phyloP scores from a whole-genome alignment of 2,329 filamentous ascomycete genomes.

The Bipolaris sorokiniana region DNA sequence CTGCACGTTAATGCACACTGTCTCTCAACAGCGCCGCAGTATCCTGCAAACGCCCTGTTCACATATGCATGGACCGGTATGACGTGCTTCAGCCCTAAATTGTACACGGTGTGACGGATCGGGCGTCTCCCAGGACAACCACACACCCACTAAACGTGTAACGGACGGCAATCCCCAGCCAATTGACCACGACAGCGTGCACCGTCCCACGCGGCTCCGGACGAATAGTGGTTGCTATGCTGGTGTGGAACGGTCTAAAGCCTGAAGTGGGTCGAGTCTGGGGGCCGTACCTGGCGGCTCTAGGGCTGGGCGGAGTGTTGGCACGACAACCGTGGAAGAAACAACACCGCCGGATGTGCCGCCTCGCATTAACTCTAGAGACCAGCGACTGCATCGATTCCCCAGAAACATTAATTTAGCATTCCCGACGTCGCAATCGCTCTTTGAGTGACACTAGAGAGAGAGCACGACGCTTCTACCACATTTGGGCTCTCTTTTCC shows the following conservation, averaged over 20 bases:
- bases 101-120: conserved; percentile 1
- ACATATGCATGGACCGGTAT: conserved; percentile 2
- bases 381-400: conserved; percentile 19
- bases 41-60: conserved; percentile 14
- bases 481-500: not conserved
- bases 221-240: conserved; percentile 1
- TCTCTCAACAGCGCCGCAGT: not conserved
- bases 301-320: conserved; percentile 8
- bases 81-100: conserved; percentile 7
- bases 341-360: conserved; percentile 17
- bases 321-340: conserved; percentile 17
- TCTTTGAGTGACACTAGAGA: conserved; percentile 10
- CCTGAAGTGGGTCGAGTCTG: conserved; percentile 9
- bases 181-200: conserved; percentile 4
- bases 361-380: conserved; percentile 11
- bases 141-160: not conserved
- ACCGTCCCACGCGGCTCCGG: conserved; percentile 9
- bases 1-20: not conserved
- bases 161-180: conserved; percentile 2
- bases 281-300: conserved; percentile 13
- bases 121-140: conserved; percentile 7
- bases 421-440: conserved; percentile 20
- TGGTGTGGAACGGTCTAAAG: conserved; percentile 11
- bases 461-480: conserved; percentile 1
- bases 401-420: conserved; percentile 25